Percentiles rank a stretch among this genome's conserved stretches.
phyloP scores from a whole-genome alignment of 75 land plant genomes.

The Ceratopteris richardii region DNA sequence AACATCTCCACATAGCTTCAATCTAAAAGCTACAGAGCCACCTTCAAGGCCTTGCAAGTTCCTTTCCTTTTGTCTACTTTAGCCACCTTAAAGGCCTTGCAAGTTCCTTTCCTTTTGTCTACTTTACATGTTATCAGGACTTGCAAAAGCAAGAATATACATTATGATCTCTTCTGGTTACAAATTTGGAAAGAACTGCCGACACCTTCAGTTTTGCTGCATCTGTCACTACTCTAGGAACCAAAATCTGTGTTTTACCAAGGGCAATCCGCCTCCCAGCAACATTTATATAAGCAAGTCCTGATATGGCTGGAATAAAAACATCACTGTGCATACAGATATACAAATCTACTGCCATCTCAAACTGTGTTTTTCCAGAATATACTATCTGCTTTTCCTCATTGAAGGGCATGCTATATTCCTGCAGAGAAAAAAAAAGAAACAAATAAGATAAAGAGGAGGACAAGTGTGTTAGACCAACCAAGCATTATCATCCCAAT shows the following conservation, averaged over 20 bases:
- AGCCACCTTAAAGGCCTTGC: no score
- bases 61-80: no score
- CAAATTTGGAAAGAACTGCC: constrained; percentile 12
- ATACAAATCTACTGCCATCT: constrained; percentile 32
- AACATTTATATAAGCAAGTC: constrained; percentile 15
- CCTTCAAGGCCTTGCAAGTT: no score
- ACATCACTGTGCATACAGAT: constrained; percentile 29
- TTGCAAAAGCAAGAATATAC: constrained; percentile 27
- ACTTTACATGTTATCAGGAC: neutral
- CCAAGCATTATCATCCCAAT: neutral
- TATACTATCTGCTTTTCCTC: constrained; percentile 32
- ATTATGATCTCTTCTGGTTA: constrained; percentile 19
- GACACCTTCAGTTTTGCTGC: constrained; percentile 6
- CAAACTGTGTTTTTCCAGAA: constrained; percentile 33
- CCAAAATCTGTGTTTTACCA: constrained; percentile 28
- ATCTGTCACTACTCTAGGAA: constrained; percentile 6
- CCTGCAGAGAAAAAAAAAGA: constrained; percentile 16
- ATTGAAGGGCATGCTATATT: constrained; percentile 41
- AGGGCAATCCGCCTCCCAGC: constrained; percentile 20
- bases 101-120: no score
- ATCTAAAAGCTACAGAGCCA: no score
- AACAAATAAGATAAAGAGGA: no score
- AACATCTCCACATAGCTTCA: no score
- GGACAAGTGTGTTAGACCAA: neutral
- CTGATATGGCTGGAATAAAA: constrained; percentile 25